A percentile compares a stretch with the other conserved stretches of the same genome.
phyloP scores from a whole-genome alignment of 2,329 filamentous ascomycete genomes.

The Fusarium sterilihyphosum region DNA sequence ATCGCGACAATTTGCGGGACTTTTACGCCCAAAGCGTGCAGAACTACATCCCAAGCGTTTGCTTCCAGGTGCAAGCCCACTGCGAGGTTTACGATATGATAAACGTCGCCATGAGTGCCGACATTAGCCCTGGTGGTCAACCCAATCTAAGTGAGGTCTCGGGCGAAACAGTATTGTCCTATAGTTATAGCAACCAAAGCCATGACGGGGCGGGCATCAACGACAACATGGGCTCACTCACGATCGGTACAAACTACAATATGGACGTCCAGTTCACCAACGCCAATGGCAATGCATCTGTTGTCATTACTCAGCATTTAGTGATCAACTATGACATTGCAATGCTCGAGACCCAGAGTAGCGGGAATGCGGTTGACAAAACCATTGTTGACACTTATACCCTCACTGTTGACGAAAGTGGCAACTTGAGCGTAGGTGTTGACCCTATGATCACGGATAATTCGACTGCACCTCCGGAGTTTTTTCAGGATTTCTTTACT shows the following conservation, averaged over 20 bases:
- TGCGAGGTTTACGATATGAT: fast-evolving
- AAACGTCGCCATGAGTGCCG: neutral
- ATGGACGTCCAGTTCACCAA: neutral
- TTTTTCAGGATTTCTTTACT: neutral
- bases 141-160: neutral
- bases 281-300: fast-evolving
- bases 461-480: neutral
- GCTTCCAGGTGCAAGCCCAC: neutral
- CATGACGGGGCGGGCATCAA: neutral
- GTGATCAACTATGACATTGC: fast-evolving
- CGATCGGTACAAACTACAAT: neutral
- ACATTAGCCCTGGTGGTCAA: neutral
- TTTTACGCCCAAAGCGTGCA: neutral
- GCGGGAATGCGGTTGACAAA: neutral
- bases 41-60: neutral
- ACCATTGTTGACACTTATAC: neutral
- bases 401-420: neutral
- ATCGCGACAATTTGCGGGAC: neutral
- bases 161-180: neutral
- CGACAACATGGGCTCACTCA: neutral
- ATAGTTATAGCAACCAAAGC: neutral
- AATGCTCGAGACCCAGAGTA: fast-evolving
- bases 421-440: fast-evolving
- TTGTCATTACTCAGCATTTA: neutral
- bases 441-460: neutral